A percentile compares a stretch with the other conserved stretches of the same genome.
Evolutionary conservation across 108 stramenopile genomes (phyloP).

Genomic region (Mediolabrus comicus): DNA sequence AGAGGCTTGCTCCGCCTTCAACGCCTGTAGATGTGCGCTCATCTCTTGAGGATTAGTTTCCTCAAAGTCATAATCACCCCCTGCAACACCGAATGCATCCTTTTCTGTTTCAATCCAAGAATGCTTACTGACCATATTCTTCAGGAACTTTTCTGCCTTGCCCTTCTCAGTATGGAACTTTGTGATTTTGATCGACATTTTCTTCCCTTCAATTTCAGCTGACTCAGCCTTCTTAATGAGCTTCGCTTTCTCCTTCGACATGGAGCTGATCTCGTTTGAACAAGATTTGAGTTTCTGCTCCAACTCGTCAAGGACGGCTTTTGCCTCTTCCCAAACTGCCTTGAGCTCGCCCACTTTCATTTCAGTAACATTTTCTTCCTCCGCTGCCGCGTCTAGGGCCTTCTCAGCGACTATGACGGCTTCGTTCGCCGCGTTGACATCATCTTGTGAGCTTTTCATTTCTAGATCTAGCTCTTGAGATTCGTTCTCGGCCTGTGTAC

Average conservation of each 20-base stretch:
- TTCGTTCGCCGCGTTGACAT: slow-evolving; percentile 68
- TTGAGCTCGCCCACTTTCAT: slow-evolving; percentile 82
- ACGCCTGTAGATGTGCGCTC: slow-evolving; percentile 57
- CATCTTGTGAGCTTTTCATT: slow-evolving; percentile 72
- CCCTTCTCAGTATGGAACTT: slow-evolving; percentile 74
- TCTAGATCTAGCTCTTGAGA: slow-evolving; percentile 79
- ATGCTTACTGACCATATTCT: slow-evolving; percentile 72
- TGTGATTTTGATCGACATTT: slow-evolving; percentile 67
- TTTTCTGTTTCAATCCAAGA: slow-evolving; percentile 95
- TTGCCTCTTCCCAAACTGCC: slow-evolving; percentile 75
- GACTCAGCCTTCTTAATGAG: slow-evolving; percentile 70
- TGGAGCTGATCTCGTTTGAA: slow-evolving; percentile 69
- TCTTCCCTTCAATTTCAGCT: slow-evolving; percentile 87
- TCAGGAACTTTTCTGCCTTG: slow-evolving; percentile 70
- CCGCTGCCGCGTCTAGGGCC: slow-evolving; percentile 60
- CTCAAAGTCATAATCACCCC: slow-evolving; percentile 96
- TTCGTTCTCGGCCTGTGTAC: slow-evolving; percentile 56
- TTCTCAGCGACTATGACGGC: slow-evolving; percentile 58
- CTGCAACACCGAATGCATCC: slow-evolving; percentile 90
- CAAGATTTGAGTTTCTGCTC: slow-evolving; percentile 69
- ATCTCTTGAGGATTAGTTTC: slow-evolving; percentile 69
- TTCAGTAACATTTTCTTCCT: slow-evolving; percentile 60
- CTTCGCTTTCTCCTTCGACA: slow-evolving; percentile 55
- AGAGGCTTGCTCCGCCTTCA: slow-evolving; percentile 83
- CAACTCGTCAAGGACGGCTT: slow-evolving; percentile 59